Base-by-base conservation (phyloP, 2,329 filamentous ascomycete species). In the Rutstroemia sydowiana region DNA sequence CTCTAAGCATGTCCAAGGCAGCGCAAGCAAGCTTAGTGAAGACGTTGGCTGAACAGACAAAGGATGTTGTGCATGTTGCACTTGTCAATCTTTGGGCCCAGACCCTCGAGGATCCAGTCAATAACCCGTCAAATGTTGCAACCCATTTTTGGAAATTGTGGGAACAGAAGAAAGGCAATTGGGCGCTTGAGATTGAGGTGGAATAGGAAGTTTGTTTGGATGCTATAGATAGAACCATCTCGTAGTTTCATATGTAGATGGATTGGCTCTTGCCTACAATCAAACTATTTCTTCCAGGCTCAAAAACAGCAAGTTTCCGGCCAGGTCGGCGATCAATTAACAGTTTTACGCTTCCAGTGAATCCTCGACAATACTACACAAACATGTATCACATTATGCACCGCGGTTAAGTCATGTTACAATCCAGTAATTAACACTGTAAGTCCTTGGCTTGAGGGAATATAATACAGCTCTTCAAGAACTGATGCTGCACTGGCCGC, bases 1-100 rank as follows among this genome's bases (percentile, higher is more conserved):
- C 72, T 0, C 64, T 79, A 5, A 75, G 73, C 2, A 65, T 77
- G 48, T 69, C 69, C 41, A 79, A 79, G 59, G 72, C 75, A 1
- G 70, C 75, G 0, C 76, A 80, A 65, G 64, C 71, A 16, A 77
- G 74, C 39, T 61, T 79, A 58, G 68, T 76, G 9, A 63, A 73
- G 52, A 73, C 67, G 14, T 63, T 79, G 56, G 59, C 26, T 66
- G 20, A 64, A 66, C 50, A 69, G 69, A 40, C 34, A 3, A 46
- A 46, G 34, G 48, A 34, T 8, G 69, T 70, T 2, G 70, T 79
- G 2, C 74, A 77, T 53, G 61, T 75, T 16, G 75, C 70, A 0
- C 59, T 78, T 16, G 61, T 79, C 2, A 69, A 63, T 44, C 70
- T 78, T 1, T 71, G 70, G 3, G 76, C 75, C 0, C 57, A 78